phyloP scores from a whole-genome alignment of 192 early-diverging fungal genomes.

The Pecoramyces ruminantium region DNA sequence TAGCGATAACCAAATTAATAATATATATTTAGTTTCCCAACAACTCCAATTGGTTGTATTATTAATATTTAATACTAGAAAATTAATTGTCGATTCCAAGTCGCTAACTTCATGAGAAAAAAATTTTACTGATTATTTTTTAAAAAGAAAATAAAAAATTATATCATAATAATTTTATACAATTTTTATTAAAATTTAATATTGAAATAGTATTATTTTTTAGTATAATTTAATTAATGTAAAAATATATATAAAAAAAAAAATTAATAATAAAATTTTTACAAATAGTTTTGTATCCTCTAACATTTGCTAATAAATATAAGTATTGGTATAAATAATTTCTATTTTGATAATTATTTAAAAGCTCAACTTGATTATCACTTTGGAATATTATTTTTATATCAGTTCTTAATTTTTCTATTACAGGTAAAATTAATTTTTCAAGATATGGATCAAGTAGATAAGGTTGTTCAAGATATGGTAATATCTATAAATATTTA shows the following conservation, averaged over 20 bases:
- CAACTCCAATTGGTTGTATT: constrained; percentile 1
- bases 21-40: constrained; percentile 72
- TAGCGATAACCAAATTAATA: constrained; percentile 85
- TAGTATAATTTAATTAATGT: not conserved
- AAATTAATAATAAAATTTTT: not conserved
- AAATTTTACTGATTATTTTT: constrained; percentile 47
- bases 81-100: constrained; percentile 72
- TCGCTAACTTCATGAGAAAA: constrained; percentile 77
- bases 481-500: too few species aligned
- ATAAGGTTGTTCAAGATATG: constrained; percentile 41
- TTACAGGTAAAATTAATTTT: constrained; percentile 34
- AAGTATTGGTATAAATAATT: constrained; percentile 28
- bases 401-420: constrained; percentile 25
- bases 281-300: constrained; percentile 80
- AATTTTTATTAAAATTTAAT: not conserved
- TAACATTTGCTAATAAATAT: constrained; percentile 65
- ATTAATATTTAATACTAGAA: constrained; percentile 19
- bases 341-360: not conserved
- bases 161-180: not conserved
- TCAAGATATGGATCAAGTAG: constrained; percentile 62
- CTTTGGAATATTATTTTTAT: constrained; percentile 2
- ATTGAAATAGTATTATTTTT: not conserved
- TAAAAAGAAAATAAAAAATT: not conserved
- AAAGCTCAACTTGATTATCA: not conserved
- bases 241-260: not conserved